Evolutionary conservation across 1,139 yeast species (phyloP).

Genomic region (Pneumocystis murina): DNA sequence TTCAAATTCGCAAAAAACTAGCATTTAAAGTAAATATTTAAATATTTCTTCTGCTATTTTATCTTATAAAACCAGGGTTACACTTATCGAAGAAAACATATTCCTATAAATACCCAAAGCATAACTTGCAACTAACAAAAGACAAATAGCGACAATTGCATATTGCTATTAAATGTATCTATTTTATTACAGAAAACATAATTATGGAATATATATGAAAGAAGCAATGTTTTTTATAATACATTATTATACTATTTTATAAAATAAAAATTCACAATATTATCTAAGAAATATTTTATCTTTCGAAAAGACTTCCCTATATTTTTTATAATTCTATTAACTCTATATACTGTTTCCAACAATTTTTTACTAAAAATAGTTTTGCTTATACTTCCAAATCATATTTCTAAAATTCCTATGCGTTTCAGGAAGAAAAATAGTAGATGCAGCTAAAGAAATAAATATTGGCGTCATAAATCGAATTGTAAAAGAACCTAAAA

Average conservation of each 20-base stretch:
- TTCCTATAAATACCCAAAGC: background rate
- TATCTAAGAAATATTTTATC: background rate
- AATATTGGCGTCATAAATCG: constrained; percentile 9
- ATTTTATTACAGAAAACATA: no score
- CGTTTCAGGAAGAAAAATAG: constrained; percentile 9
- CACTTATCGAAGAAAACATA: background rate
- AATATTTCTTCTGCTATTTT: background rate
- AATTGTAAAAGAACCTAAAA: constrained; percentile 4
- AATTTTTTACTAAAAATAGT: background rate
- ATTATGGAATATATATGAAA: no score
- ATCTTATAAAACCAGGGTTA: background rate
- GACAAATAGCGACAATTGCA: background rate
- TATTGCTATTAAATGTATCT: background rate
- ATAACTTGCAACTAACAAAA: background rate
- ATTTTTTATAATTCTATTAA: background rate
- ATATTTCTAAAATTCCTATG: constrained; percentile 6
- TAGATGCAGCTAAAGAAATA: constrained; percentile 9
- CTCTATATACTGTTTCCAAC: background rate
- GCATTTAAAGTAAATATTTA: constrained; percentile 10
- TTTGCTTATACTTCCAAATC: background rate
- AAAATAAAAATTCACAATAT: no score
- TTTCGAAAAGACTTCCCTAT: no score
- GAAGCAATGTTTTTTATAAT: no score
- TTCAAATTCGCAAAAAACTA: constrained; percentile 8
- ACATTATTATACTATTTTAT: no score